Evolutionary conservation across 2,329 filamentous ascomycete species (phyloP), one percentile per base, ranked within the genome.

Genomic region (Cadophora sp.): DNA sequence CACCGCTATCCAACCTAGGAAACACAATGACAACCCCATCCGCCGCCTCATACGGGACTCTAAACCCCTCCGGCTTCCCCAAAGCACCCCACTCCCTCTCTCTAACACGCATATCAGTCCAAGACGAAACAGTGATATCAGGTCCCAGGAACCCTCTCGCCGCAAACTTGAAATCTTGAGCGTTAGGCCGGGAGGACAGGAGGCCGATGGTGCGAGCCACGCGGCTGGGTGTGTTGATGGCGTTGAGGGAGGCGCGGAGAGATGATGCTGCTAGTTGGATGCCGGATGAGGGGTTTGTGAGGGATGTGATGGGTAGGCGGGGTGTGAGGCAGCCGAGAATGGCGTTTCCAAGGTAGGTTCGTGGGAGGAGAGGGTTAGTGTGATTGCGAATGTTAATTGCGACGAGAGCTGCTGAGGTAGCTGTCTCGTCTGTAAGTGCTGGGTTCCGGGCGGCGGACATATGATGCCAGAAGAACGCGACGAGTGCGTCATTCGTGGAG

Each of bases 401-500:
- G 12, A 85, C 85, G 5, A 79, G 79, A 12, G 87, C 75, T 1
- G 74, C 80, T 19, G 69, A 65, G 48, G 66, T 60, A 48, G 67
- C 68, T n/a, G 51, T 59, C 19, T 64, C 29, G n/a, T 65, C 34
- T 2, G 5, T 29, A 11, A 51, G 4, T 16, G 37, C 34, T 8
- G 66, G 63, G 37, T 71, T 80, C 34, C 81, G 81, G 0, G 77
- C 76, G 11, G 84, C 72, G 0, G 78, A 79, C 68, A 68, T 65
- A 34, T 72, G 66, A 50, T 84, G 79, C 83, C 83, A 88, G 65
- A 87, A 76, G 58, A 87, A 82, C 0, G 84, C 84, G 2, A 77
- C 83, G 16, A 88, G 75, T 3, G 81, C 79, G 72, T 89, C 86
- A 65, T 89, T 85, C 0, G 85, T 87, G 1, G 85, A 85, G 26